A percentile compares a stretch with the other conserved stretches of the same genome.
Evolutionary conservation across 805 yeast species (phyloP).

Genomic region (Metschnikowia bowlesiae): DNA sequence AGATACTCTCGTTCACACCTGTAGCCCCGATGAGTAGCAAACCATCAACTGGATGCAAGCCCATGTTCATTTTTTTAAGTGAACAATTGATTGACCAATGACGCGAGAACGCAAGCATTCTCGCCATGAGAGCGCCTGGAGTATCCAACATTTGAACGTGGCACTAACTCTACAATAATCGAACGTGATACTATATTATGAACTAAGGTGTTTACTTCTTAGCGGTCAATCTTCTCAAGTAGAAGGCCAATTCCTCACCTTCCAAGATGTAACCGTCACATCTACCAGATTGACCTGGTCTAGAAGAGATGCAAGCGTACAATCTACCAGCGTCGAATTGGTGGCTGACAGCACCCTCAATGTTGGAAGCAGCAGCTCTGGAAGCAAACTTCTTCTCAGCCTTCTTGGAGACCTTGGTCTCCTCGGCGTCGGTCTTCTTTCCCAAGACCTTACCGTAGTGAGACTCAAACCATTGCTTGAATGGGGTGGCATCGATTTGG

Average conservation of each 20-base stretch:
- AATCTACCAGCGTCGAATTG: slow-evolving; percentile 99
- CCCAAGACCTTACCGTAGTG: slow-evolving; percentile 95
- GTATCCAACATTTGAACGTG: neutral
- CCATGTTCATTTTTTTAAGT: too few species aligned
- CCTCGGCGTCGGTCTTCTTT: slow-evolving; percentile 63
- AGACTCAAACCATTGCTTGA: slow-evolving; percentile 98
- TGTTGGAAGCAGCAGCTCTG: slow-evolving; percentile 79
- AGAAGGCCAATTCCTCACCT: slow-evolving; percentile 99
- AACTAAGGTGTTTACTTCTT: slow-evolving; percentile 67
- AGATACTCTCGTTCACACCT: too few species aligned
- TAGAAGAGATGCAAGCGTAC: slow-evolving; percentile 96
- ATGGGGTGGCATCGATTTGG: slow-evolving; percentile 99
- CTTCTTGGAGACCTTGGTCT: slow-evolving; percentile 66
- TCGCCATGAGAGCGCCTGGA: too few species aligned
- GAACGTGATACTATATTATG: slow-evolving; percentile 15
- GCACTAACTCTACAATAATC: neutral
- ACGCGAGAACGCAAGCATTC: too few species aligned
- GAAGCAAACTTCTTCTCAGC: slow-evolving; percentile 90
- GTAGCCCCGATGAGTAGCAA: too few species aligned
- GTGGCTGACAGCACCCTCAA: slow-evolving; percentile 86
- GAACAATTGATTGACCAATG: too few species aligned
- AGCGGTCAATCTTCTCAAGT: slow-evolving; percentile 99
- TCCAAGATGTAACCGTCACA: slow-evolving; percentile 99
- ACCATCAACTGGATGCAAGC: too few species aligned
- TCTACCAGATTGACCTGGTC: slow-evolving; percentile 99